A percentile compares a stretch with the other conserved stretches of the same genome.
Evolutionary conservation across 192 early-diverging fungal species (phyloP).

Genomic region (Coemansia sp.): DNA sequence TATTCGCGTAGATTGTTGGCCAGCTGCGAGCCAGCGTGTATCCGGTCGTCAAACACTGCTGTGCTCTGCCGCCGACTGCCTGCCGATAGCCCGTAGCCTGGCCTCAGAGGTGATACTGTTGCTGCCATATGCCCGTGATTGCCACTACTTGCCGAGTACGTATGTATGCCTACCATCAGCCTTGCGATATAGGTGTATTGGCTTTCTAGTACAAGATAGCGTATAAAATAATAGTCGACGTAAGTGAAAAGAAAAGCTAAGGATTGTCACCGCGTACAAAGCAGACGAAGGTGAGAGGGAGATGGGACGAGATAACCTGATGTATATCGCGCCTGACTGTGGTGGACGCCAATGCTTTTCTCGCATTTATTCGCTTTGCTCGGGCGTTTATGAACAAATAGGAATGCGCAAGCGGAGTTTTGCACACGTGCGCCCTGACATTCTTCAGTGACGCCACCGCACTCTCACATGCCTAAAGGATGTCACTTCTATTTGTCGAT

Average conservation of each 20-base stretch:
- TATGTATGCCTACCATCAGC: constrained; percentile 12
- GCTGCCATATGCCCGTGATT: not conserved
- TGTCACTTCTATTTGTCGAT: not conserved
- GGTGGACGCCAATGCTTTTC: not conserved
- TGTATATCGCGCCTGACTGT: not conserved
- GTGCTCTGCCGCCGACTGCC: constrained; percentile 2
- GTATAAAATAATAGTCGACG: not conserved
- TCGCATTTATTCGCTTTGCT: constrained; percentile 1
- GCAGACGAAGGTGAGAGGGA: not conserved
- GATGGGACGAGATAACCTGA: not conserved
- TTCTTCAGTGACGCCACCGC: not conserved
- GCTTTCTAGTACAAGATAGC: not conserved
- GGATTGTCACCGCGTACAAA: not conserved
- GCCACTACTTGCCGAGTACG: not conserved
- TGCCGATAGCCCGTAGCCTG: constrained; percentile 8
- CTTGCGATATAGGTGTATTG: not conserved
- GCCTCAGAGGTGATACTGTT: not conserved
- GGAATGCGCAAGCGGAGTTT: not conserved
- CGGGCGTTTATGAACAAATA: not conserved
- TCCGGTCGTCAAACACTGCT: constrained; percentile 43
- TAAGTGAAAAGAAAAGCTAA: not conserved
- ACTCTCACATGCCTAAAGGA: not conserved
- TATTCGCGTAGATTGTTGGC: constrained; percentile 43
- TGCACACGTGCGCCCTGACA: constrained; percentile 7
- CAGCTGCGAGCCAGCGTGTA: constrained; percentile 49